Conservation (phyloP, 495 filamentous ascomycete genomes). For the Geoglossum glabrum region DNA sequence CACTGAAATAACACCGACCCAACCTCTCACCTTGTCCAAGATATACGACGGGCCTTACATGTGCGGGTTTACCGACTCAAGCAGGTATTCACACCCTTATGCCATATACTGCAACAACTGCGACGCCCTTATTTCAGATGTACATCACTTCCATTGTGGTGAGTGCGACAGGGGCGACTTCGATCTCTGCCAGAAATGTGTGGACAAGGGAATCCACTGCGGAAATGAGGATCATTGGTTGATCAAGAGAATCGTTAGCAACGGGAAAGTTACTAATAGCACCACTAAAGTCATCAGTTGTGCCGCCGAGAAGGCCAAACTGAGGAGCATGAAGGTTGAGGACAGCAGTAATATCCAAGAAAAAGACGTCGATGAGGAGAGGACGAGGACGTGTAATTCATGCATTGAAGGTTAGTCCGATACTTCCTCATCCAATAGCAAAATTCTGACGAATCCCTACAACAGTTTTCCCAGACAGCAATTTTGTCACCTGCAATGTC, state of each 20-base stretch:
- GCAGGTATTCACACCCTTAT: constrained; percentile 15
- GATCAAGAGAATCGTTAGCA: constrained; percentile 67
- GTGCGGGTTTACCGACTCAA: constrained; percentile 5
- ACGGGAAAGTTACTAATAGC: constrained; percentile 65
- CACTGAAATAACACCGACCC: background rate
- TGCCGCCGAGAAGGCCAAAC: constrained; percentile 56
- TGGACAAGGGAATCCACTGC: constrained; percentile 56
- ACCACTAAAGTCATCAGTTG: constrained; percentile 69
- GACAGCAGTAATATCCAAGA: background rate
- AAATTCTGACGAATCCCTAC: background rate
- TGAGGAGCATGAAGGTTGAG: constrained; percentile 29
- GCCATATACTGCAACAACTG: constrained; percentile 90
- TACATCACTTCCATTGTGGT: constrained; percentile 76
- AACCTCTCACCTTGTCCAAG: background rate
- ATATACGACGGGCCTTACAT: background rate
- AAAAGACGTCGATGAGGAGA: background rate
- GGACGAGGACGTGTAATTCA: constrained; percentile 73
- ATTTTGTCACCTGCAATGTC: constrained; percentile 65
- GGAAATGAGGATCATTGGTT: constrained; percentile 67
- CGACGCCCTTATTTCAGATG: constrained; percentile 49
- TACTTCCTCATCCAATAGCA: background rate
- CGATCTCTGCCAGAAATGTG: constrained; percentile 71
- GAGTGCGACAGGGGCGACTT: constrained; percentile 87
- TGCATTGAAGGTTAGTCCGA: constrained; percentile 52
- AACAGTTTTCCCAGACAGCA: constrained; percentile 13